Conservation (phyloP, 768 basidiomycete genomes). For the Russula sp. region DNA sequence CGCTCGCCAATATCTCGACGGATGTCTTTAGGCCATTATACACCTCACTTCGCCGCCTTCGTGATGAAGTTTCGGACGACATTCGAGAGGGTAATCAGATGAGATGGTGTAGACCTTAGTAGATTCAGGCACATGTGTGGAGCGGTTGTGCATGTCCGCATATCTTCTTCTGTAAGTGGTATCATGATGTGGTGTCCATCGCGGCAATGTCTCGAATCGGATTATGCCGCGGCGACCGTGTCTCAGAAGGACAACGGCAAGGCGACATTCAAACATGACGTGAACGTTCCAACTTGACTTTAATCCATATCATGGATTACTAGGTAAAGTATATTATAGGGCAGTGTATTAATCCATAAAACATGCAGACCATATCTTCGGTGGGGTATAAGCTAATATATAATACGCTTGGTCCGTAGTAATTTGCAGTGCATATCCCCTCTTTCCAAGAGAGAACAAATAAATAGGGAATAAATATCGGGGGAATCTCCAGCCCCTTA, state of each 20-base stretch:
- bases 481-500: neutral
- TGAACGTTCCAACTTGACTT: no score
- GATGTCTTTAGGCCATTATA: constrained; percentile 13
- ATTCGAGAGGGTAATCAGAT: neutral
- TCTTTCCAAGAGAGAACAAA: neutral
- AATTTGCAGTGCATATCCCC: neutral
- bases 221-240: no score
- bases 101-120: neutral
- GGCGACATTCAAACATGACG: no score
- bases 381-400: neutral
- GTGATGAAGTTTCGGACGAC: constrained; percentile 1
- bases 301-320: no score
- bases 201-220: no score
- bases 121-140: neutral
- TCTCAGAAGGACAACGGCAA: no score
- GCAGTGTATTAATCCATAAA: no score
- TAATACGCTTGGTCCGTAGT: neutral
- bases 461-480: constrained; percentile 15
- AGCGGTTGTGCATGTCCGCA: neutral
- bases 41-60: constrained; percentile 7
- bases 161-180: neutral
- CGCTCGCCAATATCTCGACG: neutral
- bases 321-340: neutral
- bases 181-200: no score
- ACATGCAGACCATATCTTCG: neutral